Evolutionary conservation across 495 filamentous ascomycete genomes (phyloP), one percentile per base, ranked within the genome.

Genomic region (Apiosordaria backusii): DNA sequence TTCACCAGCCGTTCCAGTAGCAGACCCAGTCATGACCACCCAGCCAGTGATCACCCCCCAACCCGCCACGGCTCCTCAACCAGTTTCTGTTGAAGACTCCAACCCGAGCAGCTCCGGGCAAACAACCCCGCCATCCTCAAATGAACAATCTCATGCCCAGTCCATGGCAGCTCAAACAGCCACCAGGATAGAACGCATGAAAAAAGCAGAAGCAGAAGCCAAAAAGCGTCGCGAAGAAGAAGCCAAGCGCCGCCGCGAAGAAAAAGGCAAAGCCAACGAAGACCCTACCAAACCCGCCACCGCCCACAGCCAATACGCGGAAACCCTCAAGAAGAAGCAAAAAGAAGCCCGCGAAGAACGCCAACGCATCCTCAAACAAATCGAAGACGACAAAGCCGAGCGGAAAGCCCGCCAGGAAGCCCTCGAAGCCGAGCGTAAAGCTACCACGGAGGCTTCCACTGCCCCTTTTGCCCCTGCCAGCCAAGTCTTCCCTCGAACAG

Each of bases 341-440:
- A 70, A 78, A n/a, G 84, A 86, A 16, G 86, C 84, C 0, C 74
- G 79, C 45, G 83, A 83, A 57, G 88, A 90, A 70, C 80, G 88
- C 21, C 79, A 83, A 59, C 78, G 88, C 0, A 86, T 90, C 45
- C 75, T 89, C 54, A 82, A 80, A 61, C 82, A 82, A 55, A 86
- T 90, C 63, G 87, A 89, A 60, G 82, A 89, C 68, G 89, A 93
- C 75, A 90, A 87, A 72, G 80, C 77, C 2, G 87, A 86, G 61
- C 84, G 91, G 16, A 81, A 79, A 50, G 80, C 80, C 22, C 77
- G 80, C 16, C 85, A 85, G 50, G 81, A 80, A 9, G 76, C 76
- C 54, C 78, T 79, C 29, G 86, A 81, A 70, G 78, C 80, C 52
- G 74, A 75, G 60, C 63, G 72, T 54, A 66, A 67, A 54, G 69